Conservation (phyloP, 2,329 filamentous ascomycete genomes). For the Monilinia aucupariae region DNA sequence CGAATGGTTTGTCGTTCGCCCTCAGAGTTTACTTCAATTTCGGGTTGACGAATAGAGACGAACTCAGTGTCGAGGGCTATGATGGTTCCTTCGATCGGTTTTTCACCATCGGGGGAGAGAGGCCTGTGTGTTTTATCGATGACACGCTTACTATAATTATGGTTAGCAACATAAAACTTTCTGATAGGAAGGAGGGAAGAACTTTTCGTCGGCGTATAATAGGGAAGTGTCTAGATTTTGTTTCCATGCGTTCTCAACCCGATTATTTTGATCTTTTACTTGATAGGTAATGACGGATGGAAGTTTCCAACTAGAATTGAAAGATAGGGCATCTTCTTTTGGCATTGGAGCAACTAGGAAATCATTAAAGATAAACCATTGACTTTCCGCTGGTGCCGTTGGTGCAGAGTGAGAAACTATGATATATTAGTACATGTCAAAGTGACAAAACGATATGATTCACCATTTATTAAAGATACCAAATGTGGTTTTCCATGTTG, state of each 20-base stretch:
- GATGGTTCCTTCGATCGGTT: slow-evolving; percentile 64
- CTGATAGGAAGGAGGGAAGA: slow-evolving; percentile 12
- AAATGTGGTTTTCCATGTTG: slow-evolving; percentile 85
- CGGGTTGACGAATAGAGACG: slow-evolving; percentile 83
- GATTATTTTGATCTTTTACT: slow-evolving; percentile 71
- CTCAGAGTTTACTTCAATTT: slow-evolving; percentile 94
- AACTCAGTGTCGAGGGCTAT: slow-evolving; percentile 95
- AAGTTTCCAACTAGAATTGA: slow-evolving; percentile 87
- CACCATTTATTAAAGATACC: slow-evolving; percentile 84
- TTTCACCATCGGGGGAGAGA: slow-evolving; percentile 55
- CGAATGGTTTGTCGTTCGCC: slow-evolving; percentile 88
- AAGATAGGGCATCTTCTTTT: slow-evolving; percentile 78
- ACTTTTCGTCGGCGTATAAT: slow-evolving; percentile 67
- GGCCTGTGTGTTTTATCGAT: slow-evolving; percentile 52
- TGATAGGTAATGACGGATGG: slow-evolving; percentile 87
- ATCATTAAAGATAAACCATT: slow-evolving; percentile 97
- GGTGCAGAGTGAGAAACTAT: slow-evolving; percentile 62
- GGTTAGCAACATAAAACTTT: neutral
- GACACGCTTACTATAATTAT: slow-evolving; percentile 6
- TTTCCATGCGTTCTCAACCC: slow-evolving; percentile 83
- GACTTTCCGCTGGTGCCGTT: slow-evolving; percentile 53
- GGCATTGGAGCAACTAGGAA: slow-evolving; percentile 81
- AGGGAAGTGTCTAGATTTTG: slow-evolving; percentile 75
- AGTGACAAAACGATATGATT: slow-evolving; percentile 22
- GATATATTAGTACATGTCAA: slow-evolving; percentile 19